phyloP scores from a whole-genome alignment of 352 stramenopile species.

The Plasmopara viticola region DNA sequence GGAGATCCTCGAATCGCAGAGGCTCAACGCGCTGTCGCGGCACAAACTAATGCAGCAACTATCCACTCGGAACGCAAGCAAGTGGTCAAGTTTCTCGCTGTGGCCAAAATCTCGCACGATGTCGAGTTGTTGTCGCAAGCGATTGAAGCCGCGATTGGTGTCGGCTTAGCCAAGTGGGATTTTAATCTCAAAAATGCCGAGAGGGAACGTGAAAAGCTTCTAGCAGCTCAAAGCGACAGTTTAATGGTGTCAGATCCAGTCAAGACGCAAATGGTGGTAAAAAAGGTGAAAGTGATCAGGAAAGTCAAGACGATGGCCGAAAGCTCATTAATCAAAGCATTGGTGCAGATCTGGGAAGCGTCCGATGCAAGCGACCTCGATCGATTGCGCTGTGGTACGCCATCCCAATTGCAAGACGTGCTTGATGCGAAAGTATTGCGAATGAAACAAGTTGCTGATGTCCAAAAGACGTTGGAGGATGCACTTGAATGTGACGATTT shows the following conservation, averaged over 20 bases:
- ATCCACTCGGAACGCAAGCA: constrained; percentile 60
- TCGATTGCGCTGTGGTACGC: constrained; percentile 10
- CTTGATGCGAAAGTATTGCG: constrained; percentile 41
- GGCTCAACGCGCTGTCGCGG: constrained; percentile 27
- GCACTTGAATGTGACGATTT: constrained; percentile 26
- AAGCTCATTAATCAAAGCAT: constrained; percentile 16
- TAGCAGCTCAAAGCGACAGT: constrained; percentile 9
- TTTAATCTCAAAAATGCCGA: constrained; percentile 79
- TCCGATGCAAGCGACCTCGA: constrained; percentile 24
- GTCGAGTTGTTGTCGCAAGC: constrained; percentile 58
- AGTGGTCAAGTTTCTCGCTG: constrained; percentile 68
- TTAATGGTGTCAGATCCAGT: background rate
- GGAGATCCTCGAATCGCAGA: constrained; percentile 26
- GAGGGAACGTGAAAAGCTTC: constrained; percentile 54
- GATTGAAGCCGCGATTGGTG: constrained; percentile 50
- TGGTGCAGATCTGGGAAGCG: constrained; percentile 44
- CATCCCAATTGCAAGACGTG: constrained; percentile 18
- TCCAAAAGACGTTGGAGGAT: constrained; percentile 32
- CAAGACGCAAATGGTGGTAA: constrained; percentile 9
- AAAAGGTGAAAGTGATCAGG: constrained; percentile 13
- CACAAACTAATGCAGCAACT: constrained; percentile 30
- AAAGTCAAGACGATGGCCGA: constrained; percentile 14
- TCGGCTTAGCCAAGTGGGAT: constrained; percentile 72
- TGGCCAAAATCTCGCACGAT: constrained; percentile 66
- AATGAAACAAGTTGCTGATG: constrained; percentile 36